Conservation (phyloP, 1,284 basidiomycete species). For the Mycena citricolor region DNA sequence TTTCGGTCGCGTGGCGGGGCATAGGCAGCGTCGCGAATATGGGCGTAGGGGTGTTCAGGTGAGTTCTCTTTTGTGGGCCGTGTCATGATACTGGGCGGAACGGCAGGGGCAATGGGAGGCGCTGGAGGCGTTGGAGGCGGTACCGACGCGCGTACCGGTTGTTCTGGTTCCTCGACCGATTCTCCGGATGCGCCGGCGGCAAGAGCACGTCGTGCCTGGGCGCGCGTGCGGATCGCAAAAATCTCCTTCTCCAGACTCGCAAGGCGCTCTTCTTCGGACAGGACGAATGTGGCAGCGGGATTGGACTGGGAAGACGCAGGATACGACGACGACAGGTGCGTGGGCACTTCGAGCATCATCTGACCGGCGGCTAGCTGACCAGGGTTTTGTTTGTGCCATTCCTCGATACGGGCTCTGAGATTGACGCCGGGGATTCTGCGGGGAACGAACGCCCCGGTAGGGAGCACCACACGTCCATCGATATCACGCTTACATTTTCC, state of each 20-base stretch:
- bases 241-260: slow-evolving; percentile 6
- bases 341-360: slow-evolving; percentile 1
- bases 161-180: slow-evolving; percentile 3
- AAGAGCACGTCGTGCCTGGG: slow-evolving; percentile 5
- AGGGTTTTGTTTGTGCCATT: slow-evolving; percentile 13
- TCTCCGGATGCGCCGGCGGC: slow-evolving; percentile 6
- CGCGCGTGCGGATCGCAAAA: slow-evolving; percentile 5
- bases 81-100: background rate
- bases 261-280: slow-evolving; percentile 6
- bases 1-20: slow-evolving; percentile 11
- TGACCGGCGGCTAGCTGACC: slow-evolving; percentile 12
- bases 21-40: slow-evolving; percentile 11
- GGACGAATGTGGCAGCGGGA: background rate
- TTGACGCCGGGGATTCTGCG: slow-evolving; percentile 1
- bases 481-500: slow-evolving; percentile 11
- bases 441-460: slow-evolving; percentile 13
- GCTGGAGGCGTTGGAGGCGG: background rate
- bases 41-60: slow-evolving; percentile 4
- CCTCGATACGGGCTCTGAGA: slow-evolving; percentile 5
- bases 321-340: background rate
- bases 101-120: background rate
- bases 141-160: background rate
- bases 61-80: too few species aligned
- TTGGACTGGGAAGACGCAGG: background rate
- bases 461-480: slow-evolving; percentile 9